phyloP scores from a whole-genome alignment of 352 stramenopile genomes.

The Phytopythium montanum region DNA sequence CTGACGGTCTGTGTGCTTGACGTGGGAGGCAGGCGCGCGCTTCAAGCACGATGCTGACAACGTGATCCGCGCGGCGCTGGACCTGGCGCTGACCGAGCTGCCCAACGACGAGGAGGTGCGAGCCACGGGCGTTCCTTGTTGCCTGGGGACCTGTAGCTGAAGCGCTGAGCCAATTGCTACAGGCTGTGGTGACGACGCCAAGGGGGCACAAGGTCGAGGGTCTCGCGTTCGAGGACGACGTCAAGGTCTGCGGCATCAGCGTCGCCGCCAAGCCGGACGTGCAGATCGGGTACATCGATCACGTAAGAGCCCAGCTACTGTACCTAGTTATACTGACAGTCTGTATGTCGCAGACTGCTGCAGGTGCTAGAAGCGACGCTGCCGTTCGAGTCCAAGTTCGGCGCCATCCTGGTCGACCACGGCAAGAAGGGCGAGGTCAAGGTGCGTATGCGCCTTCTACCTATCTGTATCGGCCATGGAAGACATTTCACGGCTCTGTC shows the following conservation, averaged over 20 bases:
- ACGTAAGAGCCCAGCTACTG: not conserved
- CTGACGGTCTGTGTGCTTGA: not conserved
- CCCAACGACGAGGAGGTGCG: slow-evolving; percentile 76
- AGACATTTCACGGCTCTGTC: not conserved
- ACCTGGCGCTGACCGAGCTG: slow-evolving; percentile 72
- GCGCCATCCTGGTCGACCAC: slow-evolving; percentile 56
- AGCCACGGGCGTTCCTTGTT: not conserved
- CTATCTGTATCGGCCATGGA: not conserved
- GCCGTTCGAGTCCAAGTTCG: slow-evolving; percentile 63
- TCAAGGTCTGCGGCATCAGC: slow-evolving; percentile 74
- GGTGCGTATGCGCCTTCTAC: slow-evolving; percentile 10
- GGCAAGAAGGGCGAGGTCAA: slow-evolving; percentile 38
- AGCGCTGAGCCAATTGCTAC: no score
- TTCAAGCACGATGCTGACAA: slow-evolving; percentile 76
- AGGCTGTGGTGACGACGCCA: slow-evolving; percentile 77
- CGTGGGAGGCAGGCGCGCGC: slow-evolving; percentile 25
- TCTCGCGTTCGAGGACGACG: slow-evolving; percentile 69
- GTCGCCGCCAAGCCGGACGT: slow-evolving; percentile 44
- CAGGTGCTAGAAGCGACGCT: slow-evolving; percentile 51
- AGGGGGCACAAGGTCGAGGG: slow-evolving; percentile 69
- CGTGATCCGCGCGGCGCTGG: slow-evolving; percentile 61
- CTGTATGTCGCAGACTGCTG: slow-evolving; percentile 25
- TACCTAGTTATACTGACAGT: not conserved
- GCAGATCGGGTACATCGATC: slow-evolving; percentile 32
- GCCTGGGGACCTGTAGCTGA: not conserved